phyloP scores from a whole-genome alignment of 176 grass and related monocot species.

The Tillandsia fasciculata region DNA sequence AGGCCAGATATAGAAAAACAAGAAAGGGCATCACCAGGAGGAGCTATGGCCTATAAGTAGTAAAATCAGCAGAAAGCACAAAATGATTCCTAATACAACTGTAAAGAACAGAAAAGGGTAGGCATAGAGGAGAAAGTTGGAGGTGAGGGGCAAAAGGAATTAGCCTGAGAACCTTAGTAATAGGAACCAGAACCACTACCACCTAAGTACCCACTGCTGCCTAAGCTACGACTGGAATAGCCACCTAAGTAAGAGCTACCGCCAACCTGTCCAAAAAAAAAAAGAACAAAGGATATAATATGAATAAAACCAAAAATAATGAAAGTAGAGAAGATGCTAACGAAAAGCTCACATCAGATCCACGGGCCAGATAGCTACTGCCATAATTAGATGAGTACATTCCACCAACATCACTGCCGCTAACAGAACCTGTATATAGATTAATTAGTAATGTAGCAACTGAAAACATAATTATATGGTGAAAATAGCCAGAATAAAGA shows the following conservation, averaged over 20 bases:
- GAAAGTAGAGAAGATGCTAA: not conserved
- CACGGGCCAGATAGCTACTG: slow-evolving; percentile 47
- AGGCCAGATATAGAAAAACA: slow-evolving; percentile 27
- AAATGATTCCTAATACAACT: not conserved
- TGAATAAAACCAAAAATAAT: not conserved
- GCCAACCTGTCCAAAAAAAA: slow-evolving; percentile 37
- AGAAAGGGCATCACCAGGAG: slow-evolving; percentile 23
- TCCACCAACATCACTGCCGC: slow-evolving; percentile 41
- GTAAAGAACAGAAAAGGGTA: slow-evolving; percentile 4
- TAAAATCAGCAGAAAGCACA: not conserved
- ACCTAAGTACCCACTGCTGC: slow-evolving; percentile 47
- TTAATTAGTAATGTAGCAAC: slow-evolving; percentile 8
- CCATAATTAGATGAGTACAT: slow-evolving; percentile 53
- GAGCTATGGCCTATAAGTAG: slow-evolving; percentile 8
- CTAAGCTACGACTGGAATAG: slow-evolving; percentile 42
- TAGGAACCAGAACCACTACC: slow-evolving; percentile 60
- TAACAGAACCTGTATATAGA: slow-evolving; percentile 40
- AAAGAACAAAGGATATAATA: slow-evolving; percentile 6
- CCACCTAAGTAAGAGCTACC: slow-evolving; percentile 63
- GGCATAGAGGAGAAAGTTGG: not conserved
- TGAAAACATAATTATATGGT: not conserved
- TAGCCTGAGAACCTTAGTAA: slow-evolving; percentile 54
- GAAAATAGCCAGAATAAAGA: slow-evolving; percentile 12
- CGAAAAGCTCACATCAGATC: slow-evolving; percentile 67
- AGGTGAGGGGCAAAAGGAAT: not conserved